Evolutionary conservation across 2,329 filamentous ascomycete genomes (phyloP), one percentile per base, ranked within the genome.

Genomic region (Elsinoe perseae): DNA sequence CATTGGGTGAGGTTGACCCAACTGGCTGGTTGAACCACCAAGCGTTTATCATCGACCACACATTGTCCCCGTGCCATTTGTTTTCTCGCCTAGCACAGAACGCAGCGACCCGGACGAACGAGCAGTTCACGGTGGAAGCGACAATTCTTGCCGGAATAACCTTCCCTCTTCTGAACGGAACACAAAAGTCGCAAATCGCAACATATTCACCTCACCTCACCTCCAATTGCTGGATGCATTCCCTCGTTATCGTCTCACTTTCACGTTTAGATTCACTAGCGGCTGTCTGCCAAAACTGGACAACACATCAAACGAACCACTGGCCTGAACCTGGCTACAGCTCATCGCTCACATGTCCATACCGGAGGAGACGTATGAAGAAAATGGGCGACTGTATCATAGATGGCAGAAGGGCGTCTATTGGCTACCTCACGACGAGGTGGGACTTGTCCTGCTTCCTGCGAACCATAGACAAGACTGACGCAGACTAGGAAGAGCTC

Each of bases 391-490:
- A 7, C 50, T 46, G 30, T 61, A 61, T 52, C 59, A 61, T 44
- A 38, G 28, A 16, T 61, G 53, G 53, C 59, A 58, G 28, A 55
- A 56, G 32, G 59, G 59, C 23, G 52, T 58, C 52, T 61, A 61
- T 56, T 57, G 58, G 59, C 58, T 59, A 14, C 59, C 59, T 27
- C 57, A 59, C 52, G 59, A 61, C 46, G 59, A 61, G 34, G 59
- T 61, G 48, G 44, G 57, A 42, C 27, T 36, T 28, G 32, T 21
- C 25, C 18, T 20, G 6, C 14, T 30, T 16, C 10, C 25, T 14
- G 20, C 14, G 23, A 20, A 52, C 12, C 25, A 10, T 3, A 9
- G 3, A 21, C 23, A 32, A 16, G 36, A 32, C 44, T 50, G 5
- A 55, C 25, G 21, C 21, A 16, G 20, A 3, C 12, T 27, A 60